phyloP scores from a whole-genome alignment of 2,329 filamentous ascomycete species.

The Fusarium sp. region DNA sequence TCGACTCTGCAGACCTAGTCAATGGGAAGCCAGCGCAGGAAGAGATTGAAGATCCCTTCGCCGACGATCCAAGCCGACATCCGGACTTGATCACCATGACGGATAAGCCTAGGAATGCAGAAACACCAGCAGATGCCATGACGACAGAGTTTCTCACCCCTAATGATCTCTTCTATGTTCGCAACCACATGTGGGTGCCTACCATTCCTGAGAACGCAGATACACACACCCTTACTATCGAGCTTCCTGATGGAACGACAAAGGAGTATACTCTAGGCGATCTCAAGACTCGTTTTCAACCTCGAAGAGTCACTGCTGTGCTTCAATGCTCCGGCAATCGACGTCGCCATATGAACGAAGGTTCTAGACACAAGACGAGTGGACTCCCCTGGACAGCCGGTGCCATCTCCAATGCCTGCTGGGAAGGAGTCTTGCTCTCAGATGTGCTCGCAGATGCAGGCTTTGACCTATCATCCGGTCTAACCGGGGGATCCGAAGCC shows the following conservation, averaged over 20 bases:
- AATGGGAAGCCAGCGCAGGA: constrained; percentile 64
- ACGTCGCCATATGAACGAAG: constrained; percentile 66
- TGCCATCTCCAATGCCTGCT: constrained; percentile 69
- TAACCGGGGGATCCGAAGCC: constrained; percentile 50
- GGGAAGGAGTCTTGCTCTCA: constrained; percentile 65
- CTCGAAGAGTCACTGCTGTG: constrained; percentile 63
- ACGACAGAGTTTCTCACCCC: constrained; percentile 63
- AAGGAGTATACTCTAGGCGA: constrained; percentile 65
- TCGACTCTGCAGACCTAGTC: constrained; percentile 68
- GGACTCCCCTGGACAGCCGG: constrained; percentile 70
- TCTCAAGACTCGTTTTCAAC: constrained; percentile 62
- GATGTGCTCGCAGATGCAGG: constrained; percentile 68
- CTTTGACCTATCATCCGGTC: constrained; percentile 53
- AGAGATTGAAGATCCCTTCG: constrained; percentile 70
- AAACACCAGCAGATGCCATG: constrained; percentile 64
- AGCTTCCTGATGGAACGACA: constrained; percentile 64
- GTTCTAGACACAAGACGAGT: constrained; percentile 57
- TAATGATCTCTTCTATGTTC: constrained; percentile 67
- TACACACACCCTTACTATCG: constrained; percentile 61
- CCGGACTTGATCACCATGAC: constrained; percentile 62
- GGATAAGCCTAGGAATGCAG: constrained; percentile 69
- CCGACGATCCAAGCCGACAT: constrained; percentile 64
- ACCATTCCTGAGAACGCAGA: constrained; percentile 51
- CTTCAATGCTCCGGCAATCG: constrained; percentile 72
- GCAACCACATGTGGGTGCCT: constrained; percentile 74